Conservation (phyloP, 148 eudicot genomes). For the Diospyros lotus region DNA sequence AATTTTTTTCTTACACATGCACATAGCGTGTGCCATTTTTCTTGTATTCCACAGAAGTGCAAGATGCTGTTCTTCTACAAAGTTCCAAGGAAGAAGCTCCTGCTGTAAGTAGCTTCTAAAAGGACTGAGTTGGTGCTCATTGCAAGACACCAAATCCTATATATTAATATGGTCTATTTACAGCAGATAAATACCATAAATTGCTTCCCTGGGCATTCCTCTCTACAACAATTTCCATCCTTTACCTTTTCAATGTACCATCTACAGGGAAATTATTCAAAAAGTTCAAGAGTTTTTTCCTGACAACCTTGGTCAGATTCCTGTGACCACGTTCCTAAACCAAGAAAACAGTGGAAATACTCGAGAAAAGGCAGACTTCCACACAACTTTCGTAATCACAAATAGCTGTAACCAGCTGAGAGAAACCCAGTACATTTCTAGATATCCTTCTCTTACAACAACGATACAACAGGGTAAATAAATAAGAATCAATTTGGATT, state of each 20-base stretch:
- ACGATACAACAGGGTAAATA: background rate
- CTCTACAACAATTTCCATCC: background rate
- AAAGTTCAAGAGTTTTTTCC: background rate
- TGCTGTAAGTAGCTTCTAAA: conserved; percentile 14
- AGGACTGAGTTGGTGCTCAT: conserved; percentile 16
- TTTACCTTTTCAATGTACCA: background rate
- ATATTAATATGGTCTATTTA: conserved; percentile 54
- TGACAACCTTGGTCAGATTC: background rate
- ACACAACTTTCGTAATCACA: background rate
- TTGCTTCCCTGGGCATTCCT: conserved; percentile 48
- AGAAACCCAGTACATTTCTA: background rate
- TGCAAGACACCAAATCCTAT: conserved; percentile 55
- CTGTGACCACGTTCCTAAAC: background rate
- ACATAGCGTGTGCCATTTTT: background rate
- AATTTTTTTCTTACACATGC: too few species aligned
- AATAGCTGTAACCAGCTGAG: background rate
- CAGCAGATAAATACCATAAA: conserved; percentile 45
- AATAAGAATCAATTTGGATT: background rate
- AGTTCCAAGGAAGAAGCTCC: background rate
- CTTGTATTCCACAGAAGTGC: background rate
- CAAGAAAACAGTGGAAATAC: background rate
- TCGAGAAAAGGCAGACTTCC: background rate
- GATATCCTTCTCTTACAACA: background rate
- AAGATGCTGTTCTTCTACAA: background rate
- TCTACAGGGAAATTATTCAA: too few species aligned